Evolutionary conservation across 2,329 filamentous ascomycete species (phyloP).

Genomic region (Pestalotiopsis sp.): DNA sequence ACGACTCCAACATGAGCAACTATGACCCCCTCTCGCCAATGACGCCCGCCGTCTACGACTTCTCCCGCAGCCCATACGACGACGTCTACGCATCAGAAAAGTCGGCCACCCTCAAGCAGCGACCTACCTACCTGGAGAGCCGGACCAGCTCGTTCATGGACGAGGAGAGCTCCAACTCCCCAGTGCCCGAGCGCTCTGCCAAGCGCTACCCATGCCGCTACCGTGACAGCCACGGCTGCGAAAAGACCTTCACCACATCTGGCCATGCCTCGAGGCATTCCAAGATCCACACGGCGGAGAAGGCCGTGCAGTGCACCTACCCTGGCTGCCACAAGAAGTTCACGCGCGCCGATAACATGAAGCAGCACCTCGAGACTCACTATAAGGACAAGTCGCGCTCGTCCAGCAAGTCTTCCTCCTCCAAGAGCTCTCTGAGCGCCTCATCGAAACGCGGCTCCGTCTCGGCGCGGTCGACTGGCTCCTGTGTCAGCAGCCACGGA

Average conservation of each 20-base stretch:
- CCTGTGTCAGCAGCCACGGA: conserved; percentile 28
- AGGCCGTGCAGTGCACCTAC: conserved; percentile 70
- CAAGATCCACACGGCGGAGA: conserved; percentile 82
- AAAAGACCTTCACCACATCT: conserved; percentile 81
- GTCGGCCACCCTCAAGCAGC: conserved; percentile 36
- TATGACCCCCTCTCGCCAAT: conserved; percentile 56
- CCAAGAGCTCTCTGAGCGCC: conserved; percentile 26
- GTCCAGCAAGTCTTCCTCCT: conserved; percentile 29
- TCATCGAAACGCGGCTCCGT: conserved; percentile 32
- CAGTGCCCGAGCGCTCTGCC: conserved; percentile 46
- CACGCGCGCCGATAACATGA: conserved; percentile 84
- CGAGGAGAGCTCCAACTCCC: conserved; percentile 43
- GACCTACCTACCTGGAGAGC: conserved; percentile 42
- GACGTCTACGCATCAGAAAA: conserved; percentile 32
- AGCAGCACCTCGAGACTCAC: conserved; percentile 80
- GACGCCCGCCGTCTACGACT: conserved; percentile 53
- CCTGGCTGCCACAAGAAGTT: conserved; percentile 78
- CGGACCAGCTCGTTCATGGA: conserved; percentile 54
- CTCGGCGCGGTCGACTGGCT: conserved; percentile 33
- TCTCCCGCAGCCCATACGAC: conserved; percentile 37
- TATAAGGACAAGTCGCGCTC: conserved; percentile 62
- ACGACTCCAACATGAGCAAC: conserved; percentile 59
- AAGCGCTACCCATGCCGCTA: conserved; percentile 78
- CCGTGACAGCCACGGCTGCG: conserved; percentile 70
- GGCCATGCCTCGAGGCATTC: conserved; percentile 84